These are phyloP conservation scores for Monosporascus sp. DNA, from an alignment of 2,329 filamentous ascomycete genomes.

Conservation along the genomic window DNA sequence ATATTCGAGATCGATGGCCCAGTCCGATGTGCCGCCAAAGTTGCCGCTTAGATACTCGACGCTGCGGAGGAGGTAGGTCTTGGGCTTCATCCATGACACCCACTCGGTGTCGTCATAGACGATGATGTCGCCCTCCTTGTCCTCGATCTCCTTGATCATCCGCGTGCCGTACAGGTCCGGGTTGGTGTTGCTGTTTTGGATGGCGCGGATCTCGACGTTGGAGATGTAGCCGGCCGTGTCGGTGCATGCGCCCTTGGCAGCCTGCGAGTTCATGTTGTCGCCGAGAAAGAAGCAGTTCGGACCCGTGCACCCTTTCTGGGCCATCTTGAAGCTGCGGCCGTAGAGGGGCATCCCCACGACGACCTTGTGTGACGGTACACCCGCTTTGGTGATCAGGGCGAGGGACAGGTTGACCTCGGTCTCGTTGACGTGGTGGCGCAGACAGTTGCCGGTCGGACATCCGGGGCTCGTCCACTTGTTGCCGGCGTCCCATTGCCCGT, in stretches of 20 bases:
- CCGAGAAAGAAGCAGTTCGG: no score
- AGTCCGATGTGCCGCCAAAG: conserved; percentile 29
- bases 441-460: conserved; percentile 20
- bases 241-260: no score
- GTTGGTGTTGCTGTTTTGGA: conserved; percentile 1
- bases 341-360: conserved; percentile 28
- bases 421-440: conserved; percentile 33
- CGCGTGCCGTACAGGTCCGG: not conserved
- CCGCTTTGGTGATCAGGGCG: conserved; percentile 1
- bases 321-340: conserved; percentile 10
- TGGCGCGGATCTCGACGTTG: conserved; percentile 24
- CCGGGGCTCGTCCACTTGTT: not conserved
- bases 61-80: conserved; percentile 17
- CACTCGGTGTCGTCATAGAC: conserved; percentile 28
- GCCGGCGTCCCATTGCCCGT: no score
- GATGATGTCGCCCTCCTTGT: conserved; percentile 18
- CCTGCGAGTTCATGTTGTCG: no score
- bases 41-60: conserved; percentile 17
- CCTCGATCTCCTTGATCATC: not conserved
- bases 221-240: not conserved
- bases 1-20: conserved; percentile 27
- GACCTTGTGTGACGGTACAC: conserved; percentile 24
- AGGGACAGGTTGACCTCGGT: conserved; percentile 31
- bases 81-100: conserved; percentile 28
- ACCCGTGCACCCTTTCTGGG: no score